phyloP scores from a whole-genome alignment of 306 rosid genomes.

The Sesbania bispinosa region DNA sequence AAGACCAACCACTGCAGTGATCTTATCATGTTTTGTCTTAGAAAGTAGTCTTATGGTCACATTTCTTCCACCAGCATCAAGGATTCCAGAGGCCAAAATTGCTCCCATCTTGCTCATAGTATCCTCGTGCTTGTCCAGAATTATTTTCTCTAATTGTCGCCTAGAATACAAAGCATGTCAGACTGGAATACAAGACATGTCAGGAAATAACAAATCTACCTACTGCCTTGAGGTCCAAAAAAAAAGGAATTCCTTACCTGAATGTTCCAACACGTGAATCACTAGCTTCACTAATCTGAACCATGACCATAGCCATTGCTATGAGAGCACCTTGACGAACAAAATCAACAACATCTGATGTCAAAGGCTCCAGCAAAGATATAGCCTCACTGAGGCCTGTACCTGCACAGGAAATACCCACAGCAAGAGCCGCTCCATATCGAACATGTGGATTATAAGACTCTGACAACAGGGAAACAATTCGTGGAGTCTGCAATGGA shows the following conservation, averaged over 20 bases:
- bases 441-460: constrained; percentile 98
- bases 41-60: constrained; percentile 89
- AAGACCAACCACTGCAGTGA: constrained; percentile 97
- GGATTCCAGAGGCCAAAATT: constrained; percentile 96
- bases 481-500: constrained; percentile 80
- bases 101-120: constrained; percentile 99
- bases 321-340: constrained; percentile 98
- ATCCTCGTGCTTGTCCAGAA: constrained; percentile 96
- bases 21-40: constrained; percentile 90
- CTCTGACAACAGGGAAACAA: constrained; percentile 90
- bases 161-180: constrained; percentile 35
- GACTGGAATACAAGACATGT: not conserved
- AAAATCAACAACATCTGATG: constrained; percentile 97
- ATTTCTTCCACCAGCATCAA: constrained; percentile 99
- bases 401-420: constrained; percentile 98
- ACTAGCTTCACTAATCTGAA: constrained; percentile 93
- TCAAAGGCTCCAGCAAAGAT: constrained; percentile 92
- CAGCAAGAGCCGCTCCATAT: constrained; percentile 98
- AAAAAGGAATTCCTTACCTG: constrained; percentile 44
- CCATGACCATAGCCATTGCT: constrained; percentile 99
- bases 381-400: constrained; percentile 98
- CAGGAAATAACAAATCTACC: not conserved
- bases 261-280: constrained; percentile 96
- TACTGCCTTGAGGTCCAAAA: not conserved
- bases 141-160: constrained; percentile 95